Evolutionary conservation across 768 basidiomycete genomes (phyloP).

Genomic region (Collybia nuda): DNA sequence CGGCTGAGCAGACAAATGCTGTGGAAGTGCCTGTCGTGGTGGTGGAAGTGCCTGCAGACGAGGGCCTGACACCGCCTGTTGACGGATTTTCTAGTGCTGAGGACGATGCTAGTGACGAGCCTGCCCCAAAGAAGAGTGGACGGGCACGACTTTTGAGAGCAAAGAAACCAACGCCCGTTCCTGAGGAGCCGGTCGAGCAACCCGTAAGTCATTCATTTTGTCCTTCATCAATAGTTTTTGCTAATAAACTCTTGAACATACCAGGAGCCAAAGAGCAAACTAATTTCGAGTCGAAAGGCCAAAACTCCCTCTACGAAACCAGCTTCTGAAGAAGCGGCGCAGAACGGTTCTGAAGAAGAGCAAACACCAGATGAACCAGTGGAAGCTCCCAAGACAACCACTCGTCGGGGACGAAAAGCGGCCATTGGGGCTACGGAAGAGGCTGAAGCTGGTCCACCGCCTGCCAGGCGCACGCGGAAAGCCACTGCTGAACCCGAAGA

Average conservation of each 20-base stretch:
- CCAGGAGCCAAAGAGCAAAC: neutral
- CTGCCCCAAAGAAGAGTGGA: neutral
- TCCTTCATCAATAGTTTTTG: neutral
- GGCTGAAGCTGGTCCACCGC: neutral
- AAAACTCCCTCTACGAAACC: neutral
- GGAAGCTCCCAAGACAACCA: constrained; percentile 8
- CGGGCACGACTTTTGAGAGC: constrained; percentile 9
- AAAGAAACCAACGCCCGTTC: constrained; percentile 1
- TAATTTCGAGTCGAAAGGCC: neutral
- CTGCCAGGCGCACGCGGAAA: constrained; percentile 13
- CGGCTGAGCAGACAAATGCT: too few relatives aligned
- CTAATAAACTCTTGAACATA: neutral
- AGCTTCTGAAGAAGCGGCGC: neutral
- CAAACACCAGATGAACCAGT: neutral
- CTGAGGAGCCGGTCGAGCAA: neutral
- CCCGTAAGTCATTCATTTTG: neutral
- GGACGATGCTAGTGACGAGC: neutral
- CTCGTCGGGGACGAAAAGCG: constrained; percentile 23
- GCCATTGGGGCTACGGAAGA: constrained; percentile 13
- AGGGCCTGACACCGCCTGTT: too few relatives aligned
- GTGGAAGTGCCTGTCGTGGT: neutral
- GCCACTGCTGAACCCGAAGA: constrained; percentile 24
- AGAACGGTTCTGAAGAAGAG: too few relatives aligned
- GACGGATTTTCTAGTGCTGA: neutral
- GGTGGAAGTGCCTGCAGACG: neutral